Conservation (phyloP, 2,329 filamentous ascomycete species). For the Trichophyton simii region DNA sequence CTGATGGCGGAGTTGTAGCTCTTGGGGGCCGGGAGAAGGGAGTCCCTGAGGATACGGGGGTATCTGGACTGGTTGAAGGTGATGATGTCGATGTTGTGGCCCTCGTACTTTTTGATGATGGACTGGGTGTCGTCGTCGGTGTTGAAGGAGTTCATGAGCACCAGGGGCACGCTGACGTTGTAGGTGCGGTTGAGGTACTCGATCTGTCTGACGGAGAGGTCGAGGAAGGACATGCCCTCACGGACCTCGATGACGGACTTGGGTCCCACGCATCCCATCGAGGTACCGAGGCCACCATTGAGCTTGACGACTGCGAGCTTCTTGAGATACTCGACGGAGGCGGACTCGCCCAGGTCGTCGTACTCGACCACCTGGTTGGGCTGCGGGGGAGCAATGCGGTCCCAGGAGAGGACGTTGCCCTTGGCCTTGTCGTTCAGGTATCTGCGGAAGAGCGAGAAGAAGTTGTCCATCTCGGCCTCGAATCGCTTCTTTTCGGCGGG, state of each 20-base stretch:
- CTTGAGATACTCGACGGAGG: conserved; percentile 87
- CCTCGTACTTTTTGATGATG: conserved; percentile 99
- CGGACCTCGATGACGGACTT: conserved; percentile 99
- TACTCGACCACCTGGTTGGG: conserved; percentile 92
- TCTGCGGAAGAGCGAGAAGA: conserved; percentile 95
- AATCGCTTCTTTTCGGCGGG: conserved; percentile 64
- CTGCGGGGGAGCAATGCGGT: conserved; percentile 86
- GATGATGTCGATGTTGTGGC: conserved; percentile 97
- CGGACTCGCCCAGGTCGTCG: conserved; percentile 73
- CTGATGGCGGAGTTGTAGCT: conserved; percentile 71
- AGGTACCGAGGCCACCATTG: conserved; percentile 97
- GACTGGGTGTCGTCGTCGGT: conserved; percentile 94
- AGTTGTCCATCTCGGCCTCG: conserved; percentile 99
- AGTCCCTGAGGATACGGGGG: conserved; percentile 96
- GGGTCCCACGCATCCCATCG: conserved; percentile 97
- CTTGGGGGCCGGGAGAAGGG: conserved; percentile 89
- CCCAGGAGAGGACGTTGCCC: conserved; percentile 92
- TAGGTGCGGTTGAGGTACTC: conserved; percentile 99
- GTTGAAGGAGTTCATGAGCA: conserved; percentile 99
- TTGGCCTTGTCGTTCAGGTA: conserved; percentile 99
- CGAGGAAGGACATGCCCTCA: conserved; percentile 99
- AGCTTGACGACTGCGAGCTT: conserved; percentile 98
- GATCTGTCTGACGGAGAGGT: conserved; percentile 95
- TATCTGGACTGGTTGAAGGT: conserved; percentile 99
- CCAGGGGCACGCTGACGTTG: conserved; percentile 90